These are phyloP conservation scores for Fraxinus xanthoxyloides DNA, from an alignment of 305 asterid genomes.

Conservation along the genomic window DNA sequence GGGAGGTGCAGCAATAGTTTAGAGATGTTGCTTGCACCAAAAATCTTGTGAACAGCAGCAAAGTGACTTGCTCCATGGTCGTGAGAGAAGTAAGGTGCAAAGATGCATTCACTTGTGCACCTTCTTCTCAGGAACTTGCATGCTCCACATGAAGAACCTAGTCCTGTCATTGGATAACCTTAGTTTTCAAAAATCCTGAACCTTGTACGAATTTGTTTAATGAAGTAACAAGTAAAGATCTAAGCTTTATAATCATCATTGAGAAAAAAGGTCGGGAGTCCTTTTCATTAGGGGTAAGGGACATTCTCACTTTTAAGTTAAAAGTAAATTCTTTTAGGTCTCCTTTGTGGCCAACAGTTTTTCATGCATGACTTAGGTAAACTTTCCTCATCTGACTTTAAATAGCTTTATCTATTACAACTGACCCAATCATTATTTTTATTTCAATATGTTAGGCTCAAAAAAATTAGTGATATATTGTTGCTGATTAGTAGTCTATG, in stretches of 20 bases:
- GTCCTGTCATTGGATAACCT: conserved; percentile 44
- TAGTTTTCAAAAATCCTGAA: conserved; percentile 6
- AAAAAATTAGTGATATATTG: conserved; percentile 23
- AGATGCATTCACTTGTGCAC: conserved; percentile 60
- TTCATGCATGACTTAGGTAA: conserved; percentile 54
- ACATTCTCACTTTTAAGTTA: conserved; percentile 38
- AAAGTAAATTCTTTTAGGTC: conserved; percentile 59
- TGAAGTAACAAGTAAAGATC: conserved; percentile 17
- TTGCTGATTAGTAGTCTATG: conserved; percentile 31
- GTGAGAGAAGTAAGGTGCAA: conserved; percentile 63
- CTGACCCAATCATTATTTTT: conserved; percentile 32
- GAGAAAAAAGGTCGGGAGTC: conserved; percentile 24
- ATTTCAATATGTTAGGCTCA: conserved; percentile 20
- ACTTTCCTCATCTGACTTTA: conserved; percentile 40
- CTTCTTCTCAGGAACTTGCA: conserved; percentile 73
- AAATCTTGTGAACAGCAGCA: conserved; percentile 67
- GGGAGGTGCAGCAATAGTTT: conserved; percentile 60
- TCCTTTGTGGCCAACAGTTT: conserved; percentile 69
- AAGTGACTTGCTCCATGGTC: conserved; percentile 58
- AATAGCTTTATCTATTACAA: conserved; percentile 31
- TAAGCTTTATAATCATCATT: conserved; percentile 39
- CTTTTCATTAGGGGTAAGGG: conserved; percentile 22
- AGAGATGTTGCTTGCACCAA: conserved; percentile 79
- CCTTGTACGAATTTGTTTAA: not conserved
- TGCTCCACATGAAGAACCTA: conserved; percentile 73